phyloP scores from a whole-genome alignment of 2,329 filamentous ascomycete genomes.

The Aureobasidium leucospermi region DNA sequence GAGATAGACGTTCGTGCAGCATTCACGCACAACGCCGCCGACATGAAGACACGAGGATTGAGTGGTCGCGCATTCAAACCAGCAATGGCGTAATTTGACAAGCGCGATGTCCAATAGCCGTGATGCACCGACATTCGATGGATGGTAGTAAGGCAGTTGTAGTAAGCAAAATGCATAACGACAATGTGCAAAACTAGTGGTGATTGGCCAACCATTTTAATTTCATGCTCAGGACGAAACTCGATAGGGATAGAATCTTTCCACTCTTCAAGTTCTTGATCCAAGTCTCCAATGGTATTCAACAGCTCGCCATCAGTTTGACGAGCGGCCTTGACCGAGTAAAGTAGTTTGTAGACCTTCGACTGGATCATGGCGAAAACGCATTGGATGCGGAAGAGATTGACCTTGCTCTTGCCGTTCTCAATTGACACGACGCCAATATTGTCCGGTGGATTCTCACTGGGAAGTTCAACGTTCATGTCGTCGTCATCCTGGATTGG shows the following conservation, averaged over 20 bases:
- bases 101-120: constrained; percentile 92
- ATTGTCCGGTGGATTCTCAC: constrained; percentile 82
- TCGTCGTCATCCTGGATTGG: constrained; percentile 69
- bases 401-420: constrained; percentile 86
- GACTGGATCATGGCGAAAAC: constrained; percentile 88
- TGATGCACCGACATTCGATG: constrained; percentile 98
- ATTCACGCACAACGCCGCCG: constrained; percentile 83
- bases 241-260: constrained; percentile 93
- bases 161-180: constrained; percentile 92
- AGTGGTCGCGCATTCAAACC: constrained; percentile 83
- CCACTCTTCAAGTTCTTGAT: constrained; percentile 79
- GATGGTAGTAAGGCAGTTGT: constrained; percentile 95
- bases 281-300: constrained; percentile 91
- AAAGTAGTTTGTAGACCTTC: constrained; percentile 86
- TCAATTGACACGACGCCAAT: constrained; percentile 89
- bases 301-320: constrained; percentile 88
- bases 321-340: constrained; percentile 85
- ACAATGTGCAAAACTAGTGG: constrained; percentile 92
- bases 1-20: constrained; percentile 90
- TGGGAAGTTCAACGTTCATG: constrained; percentile 94
- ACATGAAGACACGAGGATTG: constrained; percentile 91
- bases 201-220: constrained; percentile 75
- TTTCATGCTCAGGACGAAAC: constrained; percentile 95
- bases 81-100: constrained; percentile 93
- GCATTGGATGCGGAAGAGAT: constrained; percentile 88